Evolutionary conservation across 352 stramenopile species (phyloP).

Genomic region (Globisporangium apiculatum): DNA sequence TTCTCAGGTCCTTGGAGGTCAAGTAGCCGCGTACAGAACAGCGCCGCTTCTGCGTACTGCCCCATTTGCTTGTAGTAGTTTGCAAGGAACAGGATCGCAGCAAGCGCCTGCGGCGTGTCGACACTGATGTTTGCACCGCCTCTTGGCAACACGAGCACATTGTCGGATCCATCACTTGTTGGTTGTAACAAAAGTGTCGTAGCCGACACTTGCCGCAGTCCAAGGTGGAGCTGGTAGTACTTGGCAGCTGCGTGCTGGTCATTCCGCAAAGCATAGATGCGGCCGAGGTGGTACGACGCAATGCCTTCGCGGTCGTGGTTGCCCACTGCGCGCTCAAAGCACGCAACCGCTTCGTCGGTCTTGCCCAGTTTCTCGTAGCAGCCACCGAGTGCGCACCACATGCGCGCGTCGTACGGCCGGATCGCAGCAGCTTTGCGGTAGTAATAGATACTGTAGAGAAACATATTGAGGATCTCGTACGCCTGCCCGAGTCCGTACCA

Average conservation of each 20-base stretch:
- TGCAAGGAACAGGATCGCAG: conserved; percentile 65
- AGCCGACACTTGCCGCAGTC: conserved; percentile 25
- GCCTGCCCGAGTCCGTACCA: conserved; percentile 98
- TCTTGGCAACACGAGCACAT: conserved; percentile 6
- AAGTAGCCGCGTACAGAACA: conserved; percentile 73
- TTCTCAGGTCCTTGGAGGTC: conserved; percentile 76
- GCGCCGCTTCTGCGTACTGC: conserved; percentile 36
- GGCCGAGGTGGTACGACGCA: conserved; percentile 62
- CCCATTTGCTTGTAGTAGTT: conserved; percentile 81
- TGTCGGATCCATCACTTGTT: background rate
- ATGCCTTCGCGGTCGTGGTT: conserved; percentile 75
- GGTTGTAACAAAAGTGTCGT: no score
- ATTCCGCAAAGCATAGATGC: conserved; percentile 41
- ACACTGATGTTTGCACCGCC: conserved; percentile 35
- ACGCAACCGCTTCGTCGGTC: conserved; percentile 58
- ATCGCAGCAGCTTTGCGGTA: conserved; percentile 94
- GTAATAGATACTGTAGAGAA: conserved; percentile 98
- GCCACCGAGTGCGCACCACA: conserved; percentile 94
- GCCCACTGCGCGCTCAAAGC: conserved; percentile 65
- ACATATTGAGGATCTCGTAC: conserved; percentile 99
- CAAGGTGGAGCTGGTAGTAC: conserved; percentile 69
- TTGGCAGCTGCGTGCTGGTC: conserved; percentile 52
- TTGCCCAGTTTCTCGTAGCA: conserved; percentile 80
- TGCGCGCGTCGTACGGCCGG: conserved; percentile 95
- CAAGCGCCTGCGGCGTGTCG: conserved; percentile 55